Evolutionary conservation across 2,329 filamentous ascomycete genomes (phyloP), one percentile per base, ranked within the genome.

Genomic region (Helicocarpus griseus): DNA sequence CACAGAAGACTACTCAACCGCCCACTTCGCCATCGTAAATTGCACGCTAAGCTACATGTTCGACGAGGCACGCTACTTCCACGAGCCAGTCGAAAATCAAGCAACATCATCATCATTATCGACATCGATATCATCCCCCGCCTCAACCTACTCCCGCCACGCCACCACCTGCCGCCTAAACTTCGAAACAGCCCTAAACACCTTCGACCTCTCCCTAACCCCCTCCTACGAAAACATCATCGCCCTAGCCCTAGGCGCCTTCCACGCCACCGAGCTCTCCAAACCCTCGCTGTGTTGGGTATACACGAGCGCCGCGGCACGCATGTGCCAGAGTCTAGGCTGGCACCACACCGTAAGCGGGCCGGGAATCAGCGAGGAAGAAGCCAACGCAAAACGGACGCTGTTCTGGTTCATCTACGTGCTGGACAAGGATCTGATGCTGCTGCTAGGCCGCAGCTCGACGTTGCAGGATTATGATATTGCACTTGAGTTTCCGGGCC

Each of bases 281-380:
- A 78, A 80, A 36, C 79, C 81, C 0, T 80, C 79, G 0, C 72
- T 85, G 3, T 79, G 79, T n/a, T 83, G 81, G 77, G 77, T 80
- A n/a, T 68, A 85, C 17, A 77, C 76, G 22, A 78, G 76, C 5
- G 74, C 75, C 17, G 82, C 81, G 0, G 76, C 77, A 11, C 74
- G 78, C 48, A 70, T 86, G 49, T 83, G 80, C 56, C 79, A 82
- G 58, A 78, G 77, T 0, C 74, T 83, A 3, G 82, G 82, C 2
- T 83, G 80, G 54, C 82, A 85, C 60, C 74, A 78, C 28, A 54
- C 57, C 17, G 53, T 56, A 29, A 24, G 19, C n/a, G 45, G 67
- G 29, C 64, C 64, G 19, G 40, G 40, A 7, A 24, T 28, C 11
- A 57, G 65, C 35, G 56, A 60, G 36, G 49, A 53, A 13, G 47